Evolutionary conservation across 441 rosid genomes (phyloP).

Genomic region (Erysimum pusillum): DNA sequence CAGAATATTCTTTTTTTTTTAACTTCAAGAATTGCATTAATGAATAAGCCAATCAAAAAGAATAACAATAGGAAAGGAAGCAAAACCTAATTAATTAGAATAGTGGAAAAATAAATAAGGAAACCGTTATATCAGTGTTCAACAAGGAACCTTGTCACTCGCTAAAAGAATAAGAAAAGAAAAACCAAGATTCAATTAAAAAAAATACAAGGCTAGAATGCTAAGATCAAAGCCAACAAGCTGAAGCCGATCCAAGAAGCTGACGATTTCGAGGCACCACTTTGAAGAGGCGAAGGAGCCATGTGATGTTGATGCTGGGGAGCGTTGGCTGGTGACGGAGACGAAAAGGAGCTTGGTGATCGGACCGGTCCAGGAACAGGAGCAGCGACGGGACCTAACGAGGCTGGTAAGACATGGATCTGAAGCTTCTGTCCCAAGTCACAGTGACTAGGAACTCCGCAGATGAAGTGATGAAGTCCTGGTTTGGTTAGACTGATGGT

Average conservation of each 20-base stretch:
- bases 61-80: background rate
- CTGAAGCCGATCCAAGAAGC: slow-evolving; percentile 12
- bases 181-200: background rate
- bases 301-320: slow-evolving; percentile 2
- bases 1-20: background rate
- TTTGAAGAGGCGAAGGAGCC: slow-evolving; percentile 2
- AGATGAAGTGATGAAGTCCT: background rate
- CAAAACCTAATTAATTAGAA: background rate
- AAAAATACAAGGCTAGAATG: background rate
- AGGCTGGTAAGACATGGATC: slow-evolving; percentile 7
- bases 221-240: background rate
- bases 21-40: background rate
- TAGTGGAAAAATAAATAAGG: background rate
- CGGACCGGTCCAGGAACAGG: slow-evolving; percentile 12
- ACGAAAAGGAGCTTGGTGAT: slow-evolving; percentile 1
- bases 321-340: slow-evolving; percentile 3
- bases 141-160: background rate
- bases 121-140: background rate
- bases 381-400: background rate
- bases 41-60: background rate
- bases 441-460: slow-evolving; percentile 10
- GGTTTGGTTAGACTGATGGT: slow-evolving; percentile 18
- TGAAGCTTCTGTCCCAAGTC: background rate
- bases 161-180: background rate
- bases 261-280: background rate